Base-by-base conservation (phyloP, 129 eudicot species). In the Helianthus annuus region DNA sequence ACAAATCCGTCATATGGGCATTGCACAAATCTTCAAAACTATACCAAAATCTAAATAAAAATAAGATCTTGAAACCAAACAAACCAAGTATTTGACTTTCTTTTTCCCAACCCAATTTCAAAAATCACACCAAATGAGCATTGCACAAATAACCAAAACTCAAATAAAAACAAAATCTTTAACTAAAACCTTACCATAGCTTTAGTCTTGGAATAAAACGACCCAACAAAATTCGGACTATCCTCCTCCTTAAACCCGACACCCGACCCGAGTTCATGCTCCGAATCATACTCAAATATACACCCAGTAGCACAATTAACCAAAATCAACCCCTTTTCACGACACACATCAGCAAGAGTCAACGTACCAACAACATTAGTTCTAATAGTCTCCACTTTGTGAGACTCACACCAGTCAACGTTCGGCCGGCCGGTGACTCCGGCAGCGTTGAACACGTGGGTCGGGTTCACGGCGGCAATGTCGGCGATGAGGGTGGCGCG, bases 141-240 rank as follows among this genome's bases (percentile, higher is more conserved):
- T 32, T 32, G 36, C 2, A 32, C 36, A 32, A 32, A 32, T 1
- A 2, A 32, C 36, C 36, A 76, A 59, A 29, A n/a, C n/a, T 32
- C 22, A 56, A 55, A 54, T 6, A 6, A 64, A 45, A 34, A 46
- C 48, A 16, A 58, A 66, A 48, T n/a, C 27, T 71, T 44, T 29
- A 24, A 61, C 17, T 45, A 14, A 11, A 6, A 9, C 53, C 74
- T 29, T 74, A 90, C 96, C 96, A 90, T 87, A 15, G 96, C 96
- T 70, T 90, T 90, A 61, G 96, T 90, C 96, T 90, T 90, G 81
- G 96, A 90, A 64, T 90, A 90, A 49, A 75, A 90, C 24, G 93
- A 86, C 38, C 93, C 96, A 8, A 76, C 44, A 46, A 89, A 89
- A 64, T 89, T 89, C 5, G 96, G 92, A 24, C 58, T 80, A 32